These are phyloP conservation scores for Aechmea fasciata DNA, from an alignment of 176 grass and related monocot genomes.

Conservation along the genomic window DNA sequence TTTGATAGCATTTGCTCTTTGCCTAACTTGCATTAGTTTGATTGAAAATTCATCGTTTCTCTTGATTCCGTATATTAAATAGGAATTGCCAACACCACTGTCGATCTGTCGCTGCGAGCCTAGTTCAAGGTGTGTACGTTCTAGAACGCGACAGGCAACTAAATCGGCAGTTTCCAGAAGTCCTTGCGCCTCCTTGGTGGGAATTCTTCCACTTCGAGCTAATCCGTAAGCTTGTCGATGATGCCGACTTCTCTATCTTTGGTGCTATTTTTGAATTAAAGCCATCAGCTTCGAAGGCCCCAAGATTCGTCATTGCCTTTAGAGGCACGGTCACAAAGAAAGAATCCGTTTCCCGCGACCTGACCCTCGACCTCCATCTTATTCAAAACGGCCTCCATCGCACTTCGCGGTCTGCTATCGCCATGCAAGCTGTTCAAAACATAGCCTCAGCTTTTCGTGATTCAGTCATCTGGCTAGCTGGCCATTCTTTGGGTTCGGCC, in stretches of 20 bases:
- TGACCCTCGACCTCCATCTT: conserved; percentile 58
- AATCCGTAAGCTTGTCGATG: conserved; percentile 73
- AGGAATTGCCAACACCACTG: conserved; percentile 56
- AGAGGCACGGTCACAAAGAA: conserved; percentile 80
- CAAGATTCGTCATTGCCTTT: conserved; percentile 85
- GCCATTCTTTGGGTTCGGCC: conserved; percentile 71
- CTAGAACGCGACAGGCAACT: conserved; percentile 77
- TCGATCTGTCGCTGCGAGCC: conserved; percentile 70
- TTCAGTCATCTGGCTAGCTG: conserved; percentile 60
- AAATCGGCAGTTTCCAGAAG: conserved; percentile 39
- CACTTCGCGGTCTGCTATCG: conserved; percentile 68
- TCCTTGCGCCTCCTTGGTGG: conserved; percentile 73
- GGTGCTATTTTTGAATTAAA: conserved; percentile 87
- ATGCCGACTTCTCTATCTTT: conserved; percentile 69
- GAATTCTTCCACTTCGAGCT: conserved; percentile 78
- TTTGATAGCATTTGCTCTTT: conserved; percentile 7
- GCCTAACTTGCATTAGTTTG: conserved; percentile 14
- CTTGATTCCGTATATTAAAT: conserved; percentile 22
- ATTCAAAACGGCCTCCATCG: conserved; percentile 71
- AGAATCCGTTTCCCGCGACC: conserved; percentile 69
- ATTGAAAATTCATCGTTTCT: conserved; percentile 17
- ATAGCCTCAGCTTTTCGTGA: conserved; percentile 43
- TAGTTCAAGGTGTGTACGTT: conserved; percentile 89
- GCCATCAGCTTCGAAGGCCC: conserved; percentile 35
- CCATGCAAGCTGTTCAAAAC: conserved; percentile 88